Conservation (phyloP, 345 rosid genomes). For the Gossypioides kirkii region DNA sequence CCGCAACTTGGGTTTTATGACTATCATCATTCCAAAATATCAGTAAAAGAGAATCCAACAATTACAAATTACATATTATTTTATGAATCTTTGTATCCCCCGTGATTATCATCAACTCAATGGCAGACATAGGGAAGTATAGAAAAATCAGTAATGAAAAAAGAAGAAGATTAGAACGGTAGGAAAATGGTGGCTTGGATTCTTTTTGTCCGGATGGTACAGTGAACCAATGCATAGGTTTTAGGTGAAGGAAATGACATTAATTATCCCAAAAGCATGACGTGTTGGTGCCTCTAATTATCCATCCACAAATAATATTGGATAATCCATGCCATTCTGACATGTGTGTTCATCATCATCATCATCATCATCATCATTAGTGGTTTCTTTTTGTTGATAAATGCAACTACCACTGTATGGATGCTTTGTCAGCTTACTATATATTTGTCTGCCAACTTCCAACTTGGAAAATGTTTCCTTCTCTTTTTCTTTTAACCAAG, state of each 20-base stretch:
- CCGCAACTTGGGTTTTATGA: neutral
- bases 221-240: neutral
- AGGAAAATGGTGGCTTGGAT: slow-evolving; percentile 1
- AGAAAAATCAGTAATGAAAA: too few species aligned
- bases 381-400: slow-evolving; percentile 9
- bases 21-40: neutral
- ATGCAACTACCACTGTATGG: slow-evolving; percentile 14
- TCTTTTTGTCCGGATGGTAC: neutral
- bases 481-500: too few species aligned
- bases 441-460: slow-evolving; percentile 13
- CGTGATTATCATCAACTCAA: neutral
- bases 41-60: neutral
- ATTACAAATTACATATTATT: neutral
- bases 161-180: neutral
- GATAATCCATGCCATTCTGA: neutral
- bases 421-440: slow-evolving; percentile 20
- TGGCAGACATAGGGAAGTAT: neutral
- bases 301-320: too few species aligned
- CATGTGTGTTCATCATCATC: slow-evolving; percentile 7
- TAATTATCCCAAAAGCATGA: neutral
- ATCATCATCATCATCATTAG: neutral
- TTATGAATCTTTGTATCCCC: neutral
- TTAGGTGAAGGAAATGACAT: neutral
- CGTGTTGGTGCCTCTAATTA: too few species aligned
- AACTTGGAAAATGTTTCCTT: neutral